Evolutionary conservation across 192 early-diverging fungal species (phyloP), one percentile per base, ranked within the genome.

Genomic region (Entomortierella parvispora): DNA sequence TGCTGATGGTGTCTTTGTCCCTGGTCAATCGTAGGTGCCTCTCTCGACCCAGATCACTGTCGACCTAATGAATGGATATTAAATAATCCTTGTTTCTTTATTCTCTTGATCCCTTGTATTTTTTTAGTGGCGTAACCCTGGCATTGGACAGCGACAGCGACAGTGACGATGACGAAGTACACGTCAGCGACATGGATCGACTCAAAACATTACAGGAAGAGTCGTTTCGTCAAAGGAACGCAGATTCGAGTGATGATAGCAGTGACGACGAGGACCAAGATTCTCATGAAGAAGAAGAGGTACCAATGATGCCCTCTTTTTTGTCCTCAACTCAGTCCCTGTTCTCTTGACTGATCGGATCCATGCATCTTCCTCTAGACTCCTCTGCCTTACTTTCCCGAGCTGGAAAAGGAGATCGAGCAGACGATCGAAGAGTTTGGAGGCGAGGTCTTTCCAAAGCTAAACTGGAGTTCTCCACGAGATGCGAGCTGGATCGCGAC

Each of bases 401-500:
- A 80, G n/a, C 60, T 94, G 26, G 90, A 92, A 25, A 29, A 46
- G 0, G 68, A 81, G 28, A 93, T 98, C 42, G 82, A 82, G 33
- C 63, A 78, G 18, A 84, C 84, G 4, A 93, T 99, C 37, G 85
- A 83, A 1, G 81, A 86, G 28, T 85, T 94, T 34, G 94, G 90
- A 25, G 94, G 93, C 9, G 86, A 82, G 12, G 93, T 94, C 28
- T 96, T 99, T 69, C 96, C 96, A 18, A 97, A 97, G 46, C 88
- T 99, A 55, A 95, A 93, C 72, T 99, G 98, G 98, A 93, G 90
- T 61, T 93, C 95, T 0, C 97, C 97, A 4, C 91, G 90, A 60
- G 98, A 99, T 78, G 96, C 98, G 6, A 81, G 87, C 5, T 99
- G 96, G 95, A 95, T 98, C 47, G 78, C 94, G 6, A 77, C 87